Evolutionary conservation across 768 basidiomycete genomes (phyloP), one percentile per base, ranked within the genome.

Genomic region (Daedaleopsis sinensis): DNA sequence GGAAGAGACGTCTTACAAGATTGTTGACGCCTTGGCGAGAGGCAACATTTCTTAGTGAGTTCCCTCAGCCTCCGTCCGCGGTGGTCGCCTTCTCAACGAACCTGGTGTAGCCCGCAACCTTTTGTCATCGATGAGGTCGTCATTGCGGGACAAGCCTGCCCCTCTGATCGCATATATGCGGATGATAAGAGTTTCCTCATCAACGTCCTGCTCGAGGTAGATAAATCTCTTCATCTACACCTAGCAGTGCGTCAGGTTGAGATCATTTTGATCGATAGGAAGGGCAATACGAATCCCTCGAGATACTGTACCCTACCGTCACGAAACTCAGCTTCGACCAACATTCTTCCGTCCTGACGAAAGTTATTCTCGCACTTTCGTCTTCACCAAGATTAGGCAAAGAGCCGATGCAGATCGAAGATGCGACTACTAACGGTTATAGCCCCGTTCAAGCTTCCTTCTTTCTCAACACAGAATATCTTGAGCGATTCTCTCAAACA

Each of bases 101-200:
- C 52, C 9, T 23, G 10, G 19, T 11, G 10, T 46, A 89, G 88
- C 63, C 87, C 88, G 12, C 88, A 89, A 59, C 82, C 85, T 12
- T 87, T 89, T 63, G 70, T 75, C 39, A 72, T 80, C 16, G 69
- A 71, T 12, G 71, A 77, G 47, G 76, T 87, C 59, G 61, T 65
- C 10, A 69, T 80, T 11, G 75, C 77, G 57, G 77, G 71, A 36
- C 61, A 74, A 55, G 65, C 76, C 43, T 77, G 77, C 52, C 67
- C 70, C 2, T 70, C 78, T 0, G 81, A 83, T 58, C 76, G 81
- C 32, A 63, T 89, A 50, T 84, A 82, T 65, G 68, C 85, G 52
- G 87, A 89, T 61, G 76, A 74, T 27, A 76, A 72, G 49, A 76
- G 73, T 4, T 80, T 89, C 61, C 68, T 84, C n/a, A 80, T 73